These are phyloP conservation scores for Clonostachys rhizophaga DNA, from an alignment of 2,329 filamentous ascomycete species.

Conservation along the genomic window DNA sequence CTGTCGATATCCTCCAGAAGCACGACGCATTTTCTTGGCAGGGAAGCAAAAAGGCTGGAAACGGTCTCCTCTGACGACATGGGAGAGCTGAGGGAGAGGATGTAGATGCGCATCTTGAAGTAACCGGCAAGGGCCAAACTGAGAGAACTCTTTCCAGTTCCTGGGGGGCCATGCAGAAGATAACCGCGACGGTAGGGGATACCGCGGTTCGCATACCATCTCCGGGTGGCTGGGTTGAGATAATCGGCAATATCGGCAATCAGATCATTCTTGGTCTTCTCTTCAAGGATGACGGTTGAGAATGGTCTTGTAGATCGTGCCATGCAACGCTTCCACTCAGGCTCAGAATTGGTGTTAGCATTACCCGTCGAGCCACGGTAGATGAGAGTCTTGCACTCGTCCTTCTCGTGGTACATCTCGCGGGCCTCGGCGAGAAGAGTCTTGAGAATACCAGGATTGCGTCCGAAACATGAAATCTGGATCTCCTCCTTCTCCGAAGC, in stretches of 20 bases:
- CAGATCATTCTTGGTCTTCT: conserved; percentile 53
- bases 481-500: conserved; percentile 54
- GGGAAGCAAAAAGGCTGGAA: conserved; percentile 56
- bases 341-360: conserved; percentile 27
- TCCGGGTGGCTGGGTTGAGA: conserved; percentile 54
- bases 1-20: conserved; percentile 75
- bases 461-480: conserved; percentile 56
- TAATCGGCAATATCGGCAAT: conserved; percentile 60
- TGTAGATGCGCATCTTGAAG: conserved; percentile 68
- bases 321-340: conserved; percentile 58
- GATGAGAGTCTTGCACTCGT: conserved; percentile 60
- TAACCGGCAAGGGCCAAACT: conserved; percentile 66
- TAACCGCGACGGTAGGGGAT: conserved; percentile 86
- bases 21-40: conserved; percentile 67
- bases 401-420: conserved; percentile 47
- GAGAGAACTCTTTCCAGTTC: conserved; percentile 74
- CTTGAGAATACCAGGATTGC: conserved; percentile 56
- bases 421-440: conserved; percentile 57
- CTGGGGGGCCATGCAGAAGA: conserved; percentile 74
- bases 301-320: conserved; percentile 55
- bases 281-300: conserved; percentile 61
- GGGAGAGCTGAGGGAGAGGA: conserved; percentile 61
- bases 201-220: conserved; percentile 81
- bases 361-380: conserved; percentile 50
- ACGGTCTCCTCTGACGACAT: conserved; percentile 63